Base-by-base conservation (phyloP, 345 rosid species). In the Eutrema yunnanense region DNA sequence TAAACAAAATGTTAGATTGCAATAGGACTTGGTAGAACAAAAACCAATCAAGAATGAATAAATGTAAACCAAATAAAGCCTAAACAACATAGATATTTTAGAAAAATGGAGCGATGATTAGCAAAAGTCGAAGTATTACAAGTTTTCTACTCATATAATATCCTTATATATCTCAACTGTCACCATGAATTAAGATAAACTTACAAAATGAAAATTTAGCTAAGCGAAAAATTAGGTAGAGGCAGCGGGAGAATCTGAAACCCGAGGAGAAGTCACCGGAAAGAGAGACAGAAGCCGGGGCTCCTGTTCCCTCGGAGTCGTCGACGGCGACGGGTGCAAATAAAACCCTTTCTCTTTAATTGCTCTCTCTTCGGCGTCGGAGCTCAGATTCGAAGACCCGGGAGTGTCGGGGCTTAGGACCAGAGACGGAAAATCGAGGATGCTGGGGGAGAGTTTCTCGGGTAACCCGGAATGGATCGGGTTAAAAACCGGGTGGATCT, bases 341-440 rank as follows among this genome's bases (percentile, higher is more conserved):
- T 82, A 90, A 75, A 87, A 92, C 0, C 96, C 89, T 79, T 81
- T 92, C 69, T 90, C 97, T 64, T 85, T 84, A 26, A 90, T 87
- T 0, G 86, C 86, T 72, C 67, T 87, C 68, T 88, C 92, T 83
- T 88, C 98, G 2, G 75, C 87, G 40, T 76, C 83, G 10, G 41
- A 55, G 61, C 19, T 12, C 47, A 1, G 60, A 43, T 65, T 72
- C 1, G 49, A 62, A 5, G 80, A 13, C 43, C 80, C 84, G 62
- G 89, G 67, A 9, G 94, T 93, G 51, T 84, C 90, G 4, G 96
- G 97, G 74, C 96, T 89, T 67, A 87, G 90, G 26, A 59, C 82
- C 14, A 89, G 78, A 37, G 96, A 61, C n/a, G 94, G 90, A 60
- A 90, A 89, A 49, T 90, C 87, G 3, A 90, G 85, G 11, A 87